Evolutionary conservation across 768 basidiomycete genomes (phyloP), one percentile per base, ranked within the genome.

Genomic region (Tulasnella calospora): DNA sequence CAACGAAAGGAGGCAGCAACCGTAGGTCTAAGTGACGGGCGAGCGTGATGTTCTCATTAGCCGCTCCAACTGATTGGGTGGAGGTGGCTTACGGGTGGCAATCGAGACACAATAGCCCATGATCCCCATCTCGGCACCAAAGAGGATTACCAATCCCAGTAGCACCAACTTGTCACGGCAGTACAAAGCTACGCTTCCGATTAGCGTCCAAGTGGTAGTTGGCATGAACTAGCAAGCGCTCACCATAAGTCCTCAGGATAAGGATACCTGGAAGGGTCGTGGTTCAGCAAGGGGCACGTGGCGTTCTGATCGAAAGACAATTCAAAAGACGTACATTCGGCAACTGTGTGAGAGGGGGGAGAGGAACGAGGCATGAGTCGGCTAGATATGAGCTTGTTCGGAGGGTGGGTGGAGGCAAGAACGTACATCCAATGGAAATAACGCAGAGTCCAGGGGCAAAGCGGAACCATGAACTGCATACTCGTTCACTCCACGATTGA

Each of bases 231-330:
- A n/a, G 15, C 38, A 0, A 19, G 12, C 70, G 17, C 71, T 46
- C 44, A 72, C 71, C 71, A 72, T 72, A 72, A 9, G 71, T 72
- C 71, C 71, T 72, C 38, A 72, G 71, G 44, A 72, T 72, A 30
- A 72, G 71, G 71, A 72, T 72, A 21, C 36, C 71, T 72, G 44
- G 23, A 23, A 13, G 38, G 44, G 71, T 27, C 23, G 38, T 23
- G 71, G 71, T 23, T 72, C 6, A 40, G 30, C 36, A n/a, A 5
- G 36, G 71, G 36, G 36, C 44, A 46, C 71, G 71, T 46, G 71
- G 71, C 30, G 27, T 72, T 23, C 13, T 13, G 61, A 67, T 67
- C 61, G 61, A 33, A 67, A 12, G 21, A 12, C 33, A 67, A 67
- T 67, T 35, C 61, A 67, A 72, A 40, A 46, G 44, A 72, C 71